Base-by-base conservation (phyloP, 345 rosid genomes). In the Camelina neglecta region DNA sequence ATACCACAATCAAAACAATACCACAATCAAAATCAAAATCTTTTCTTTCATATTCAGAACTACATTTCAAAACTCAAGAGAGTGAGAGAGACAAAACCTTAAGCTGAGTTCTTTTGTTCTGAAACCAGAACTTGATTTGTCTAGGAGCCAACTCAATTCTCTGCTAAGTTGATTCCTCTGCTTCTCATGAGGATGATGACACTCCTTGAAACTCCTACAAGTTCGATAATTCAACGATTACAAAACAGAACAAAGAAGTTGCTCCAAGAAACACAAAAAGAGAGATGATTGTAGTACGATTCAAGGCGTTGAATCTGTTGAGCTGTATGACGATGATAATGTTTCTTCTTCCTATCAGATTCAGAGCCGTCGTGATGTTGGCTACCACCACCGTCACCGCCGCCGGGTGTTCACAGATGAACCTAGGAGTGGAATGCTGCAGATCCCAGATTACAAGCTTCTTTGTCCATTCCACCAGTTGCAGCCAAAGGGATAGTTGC, bases 121-220 rank as follows among this genome's bases (percentile, higher is more conserved):
- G 99, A 72, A 92, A 95, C 99, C 99, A 95, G 78, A 95, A 95
- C 90, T 95, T 95, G 85, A 95, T 95, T 81, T 95, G 99, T 13
- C 99, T 81, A 8, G 98, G 98, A 58, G 91, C 93, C 75, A 95
- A 69, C 92, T 89, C 86, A 95, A 72, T 75, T 95, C 99, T 75
- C 89, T 84, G 69, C 99, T 90, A 62, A 95, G 75, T 69, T 83
- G 90, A 75, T 82, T 60, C 86, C 99, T 87, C 79, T 90, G 99
- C 67, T 92, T 95, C 83, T 95, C 99, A 78, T 92, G 98, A 44
- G 99, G 99, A 82, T 95, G 98, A 20, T 97, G 99, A 67, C 94
- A 95, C 31, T 90, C 98, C 81, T 87, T 95, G 78, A 95, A 95
- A 91, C 87, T 83, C 62, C 99, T 95, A 75, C 84, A 85, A 80